Percentiles rank a stretch among this genome's conserved stretches.
These are phyloP conservation scores for Euryodendron excelsum DNA, from an alignment of 148 eudicot genomes.

Conservation along the genomic window DNA sequence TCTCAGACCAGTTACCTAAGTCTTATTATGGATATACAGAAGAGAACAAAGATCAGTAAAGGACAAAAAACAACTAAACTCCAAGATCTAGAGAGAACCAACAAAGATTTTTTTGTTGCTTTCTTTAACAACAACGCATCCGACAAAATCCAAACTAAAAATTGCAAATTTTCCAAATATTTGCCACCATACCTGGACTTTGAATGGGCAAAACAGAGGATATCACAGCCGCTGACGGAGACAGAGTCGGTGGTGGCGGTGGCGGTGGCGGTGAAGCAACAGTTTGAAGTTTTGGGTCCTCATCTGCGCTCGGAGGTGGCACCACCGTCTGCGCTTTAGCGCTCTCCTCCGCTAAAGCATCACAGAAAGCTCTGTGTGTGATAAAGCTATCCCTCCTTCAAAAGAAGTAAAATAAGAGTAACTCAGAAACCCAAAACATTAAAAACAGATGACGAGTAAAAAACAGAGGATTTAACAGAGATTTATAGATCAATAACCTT, in stretches of 20 bases:
- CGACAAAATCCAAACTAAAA: conserved; percentile 18
- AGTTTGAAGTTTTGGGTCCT: conserved; percentile 30
- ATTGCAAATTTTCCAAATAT: conserved; percentile 14
- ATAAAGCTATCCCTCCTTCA: conserved; percentile 81
- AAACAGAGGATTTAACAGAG: background rate
- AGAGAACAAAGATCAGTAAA: conserved; percentile 40
- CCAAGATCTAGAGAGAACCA: conserved; percentile 34
- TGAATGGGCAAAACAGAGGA: conserved; percentile 42
- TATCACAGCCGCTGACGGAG: conserved; percentile 34
- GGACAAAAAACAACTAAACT: conserved; percentile 58
- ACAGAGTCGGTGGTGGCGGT: conserved; percentile 16
- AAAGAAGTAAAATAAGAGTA: conserved; percentile 10
- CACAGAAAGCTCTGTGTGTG: conserved; percentile 88
- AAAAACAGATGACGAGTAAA: background rate
- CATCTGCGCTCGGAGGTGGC: conserved; percentile 29
- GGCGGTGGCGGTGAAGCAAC: conserved; percentile 34
- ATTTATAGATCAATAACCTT: conserved; percentile 36
- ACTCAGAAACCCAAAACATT: background rate
- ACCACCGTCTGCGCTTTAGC: conserved; percentile 38
- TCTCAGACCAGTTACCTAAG: conserved; percentile 14
- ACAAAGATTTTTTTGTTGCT: conserved; percentile 24
- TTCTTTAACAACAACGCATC: background rate
- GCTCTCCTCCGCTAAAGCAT: conserved; percentile 72
- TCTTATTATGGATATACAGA: conserved; percentile 18
- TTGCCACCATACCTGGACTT: conserved; percentile 53